These are phyloP conservation scores for Alternaria panax DNA, from an alignment of 2,329 filamentous ascomycete species.

Conservation along the genomic window DNA sequence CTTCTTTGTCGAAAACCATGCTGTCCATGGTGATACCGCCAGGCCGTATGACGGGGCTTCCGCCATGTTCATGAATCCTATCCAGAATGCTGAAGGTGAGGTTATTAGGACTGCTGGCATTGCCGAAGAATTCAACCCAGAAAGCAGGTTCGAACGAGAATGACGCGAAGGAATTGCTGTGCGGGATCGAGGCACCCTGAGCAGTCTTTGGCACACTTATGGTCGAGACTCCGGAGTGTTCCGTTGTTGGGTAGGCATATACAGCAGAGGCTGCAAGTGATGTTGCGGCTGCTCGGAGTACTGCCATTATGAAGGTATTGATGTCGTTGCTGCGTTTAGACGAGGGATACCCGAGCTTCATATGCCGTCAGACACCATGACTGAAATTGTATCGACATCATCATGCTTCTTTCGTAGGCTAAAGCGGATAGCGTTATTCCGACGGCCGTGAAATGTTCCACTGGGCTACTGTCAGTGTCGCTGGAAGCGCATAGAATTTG, in stretches of 20 bases:
- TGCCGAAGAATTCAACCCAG: slow-evolving; percentile 24
- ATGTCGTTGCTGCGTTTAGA: background rate
- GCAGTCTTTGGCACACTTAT: slow-evolving; percentile 11
- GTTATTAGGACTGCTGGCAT: slow-evolving; percentile 13
- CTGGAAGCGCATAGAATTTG: slow-evolving; percentile 1
- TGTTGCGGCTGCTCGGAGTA: background rate
- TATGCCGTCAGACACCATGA: background rate
- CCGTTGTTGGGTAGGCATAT: slow-evolving; percentile 2
- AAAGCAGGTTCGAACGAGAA: slow-evolving; percentile 21
- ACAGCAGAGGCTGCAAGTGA: background rate
- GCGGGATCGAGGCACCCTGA: slow-evolving; percentile 14
- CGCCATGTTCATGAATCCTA: slow-evolving; percentile 17
- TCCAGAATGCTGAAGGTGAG: slow-evolving; percentile 12
- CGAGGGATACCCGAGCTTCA: background rate
- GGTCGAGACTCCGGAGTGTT: background rate
- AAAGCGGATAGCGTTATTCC: slow-evolving; percentile 2
- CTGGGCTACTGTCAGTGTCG: background rate
- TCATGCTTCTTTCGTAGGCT: background rate
- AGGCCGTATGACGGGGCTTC: slow-evolving; percentile 17
- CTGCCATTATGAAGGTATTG: background rate
- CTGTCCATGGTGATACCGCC: slow-evolving; percentile 21
- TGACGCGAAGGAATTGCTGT: slow-evolving; percentile 19
- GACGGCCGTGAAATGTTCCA: slow-evolving; percentile 11
- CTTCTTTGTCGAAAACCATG: slow-evolving; percentile 14
- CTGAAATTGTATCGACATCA: background rate